These are phyloP conservation scores for Hydrangea macrophylla DNA, from an alignment of 148 eudicot genomes.

Conservation along the genomic window DNA sequence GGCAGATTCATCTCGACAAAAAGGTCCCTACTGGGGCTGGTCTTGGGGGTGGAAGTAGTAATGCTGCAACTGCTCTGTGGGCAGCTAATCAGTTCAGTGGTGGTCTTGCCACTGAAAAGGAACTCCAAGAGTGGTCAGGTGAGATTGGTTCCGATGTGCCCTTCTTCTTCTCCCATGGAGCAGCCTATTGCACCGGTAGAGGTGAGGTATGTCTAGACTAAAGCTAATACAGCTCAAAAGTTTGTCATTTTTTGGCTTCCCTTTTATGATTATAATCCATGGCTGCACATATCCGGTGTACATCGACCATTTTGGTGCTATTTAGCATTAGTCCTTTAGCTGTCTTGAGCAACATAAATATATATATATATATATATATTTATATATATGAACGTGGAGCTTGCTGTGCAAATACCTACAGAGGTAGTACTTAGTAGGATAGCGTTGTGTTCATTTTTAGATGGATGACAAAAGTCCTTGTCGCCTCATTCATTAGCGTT, in stretches of 20 bases:
- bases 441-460: no score
- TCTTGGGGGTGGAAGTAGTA: slow-evolving; percentile 96
- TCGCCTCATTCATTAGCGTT: no score
- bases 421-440: no score
- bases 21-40: slow-evolving; percentile 99
- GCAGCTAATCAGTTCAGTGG: slow-evolving; percentile 95
- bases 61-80: slow-evolving; percentile 98
- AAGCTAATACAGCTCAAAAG: neutral
- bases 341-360: no score
- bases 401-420: no score
- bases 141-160: slow-evolving; percentile 99
- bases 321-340: no score
- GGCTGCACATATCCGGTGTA: neutral
- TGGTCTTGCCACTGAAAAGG: slow-evolving; percentile 74
- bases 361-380: no score
- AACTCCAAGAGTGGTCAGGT: slow-evolving; percentile 92
- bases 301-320: no score
- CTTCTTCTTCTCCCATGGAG: slow-evolving; percentile 91
- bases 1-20: slow-evolving; percentile 90
- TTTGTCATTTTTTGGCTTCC: neutral
- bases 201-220: slow-evolving; percentile 67
- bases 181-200: slow-evolving; percentile 95
- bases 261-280: neutral
- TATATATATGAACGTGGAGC: no score
- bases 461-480: no score